Conservation (phyloP, 2,329 filamentous ascomycete genomes). For the Pseudogymnoascus sp. region DNA sequence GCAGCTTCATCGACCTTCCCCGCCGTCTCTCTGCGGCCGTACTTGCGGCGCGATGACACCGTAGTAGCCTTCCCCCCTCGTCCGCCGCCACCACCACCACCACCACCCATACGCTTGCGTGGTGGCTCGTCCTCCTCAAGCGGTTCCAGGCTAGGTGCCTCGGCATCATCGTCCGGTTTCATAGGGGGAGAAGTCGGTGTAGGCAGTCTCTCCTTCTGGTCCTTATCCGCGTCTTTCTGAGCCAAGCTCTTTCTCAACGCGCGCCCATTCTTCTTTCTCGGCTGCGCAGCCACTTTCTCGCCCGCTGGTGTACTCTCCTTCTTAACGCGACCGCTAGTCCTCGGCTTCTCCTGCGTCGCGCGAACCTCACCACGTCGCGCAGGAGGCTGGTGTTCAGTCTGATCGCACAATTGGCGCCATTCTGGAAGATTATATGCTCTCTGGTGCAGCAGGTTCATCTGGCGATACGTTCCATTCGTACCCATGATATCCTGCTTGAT, state of each 20-base stretch:
- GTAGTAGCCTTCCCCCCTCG: slow-evolving; percentile 49
- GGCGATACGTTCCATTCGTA: slow-evolving; percentile 87
- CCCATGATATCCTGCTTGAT: slow-evolving; percentile 99
- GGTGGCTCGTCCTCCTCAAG: slow-evolving; percentile 40
- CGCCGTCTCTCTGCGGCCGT: slow-evolving; percentile 68
- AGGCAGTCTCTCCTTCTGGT: slow-evolving; percentile 34
- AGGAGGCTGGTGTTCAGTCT: slow-evolving; percentile 91
- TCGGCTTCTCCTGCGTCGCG: slow-evolving; percentile 32
- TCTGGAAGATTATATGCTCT: slow-evolving; percentile 94
- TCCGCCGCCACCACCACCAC: slow-evolving; percentile 32
- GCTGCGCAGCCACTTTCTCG: slow-evolving; percentile 10
- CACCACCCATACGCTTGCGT: slow-evolving; percentile 32
- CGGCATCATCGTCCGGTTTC: slow-evolving; percentile 33
- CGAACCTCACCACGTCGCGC: slow-evolving; percentile 78
- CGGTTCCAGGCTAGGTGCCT: slow-evolving; percentile 25
- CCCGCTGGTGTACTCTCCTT: slow-evolving; percentile 33
- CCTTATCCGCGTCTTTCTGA: slow-evolving; percentile 15
- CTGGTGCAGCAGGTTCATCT: slow-evolving; percentile 94
- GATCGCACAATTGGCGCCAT: slow-evolving; percentile 88
- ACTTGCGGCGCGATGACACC: slow-evolving; percentile 78
- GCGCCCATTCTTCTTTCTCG: slow-evolving; percentile 14
- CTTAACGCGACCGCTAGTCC: slow-evolving; percentile 31
- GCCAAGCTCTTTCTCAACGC: slow-evolving; percentile 19
- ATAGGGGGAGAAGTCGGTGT: slow-evolving; percentile 42
- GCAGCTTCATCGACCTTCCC: slow-evolving; percentile 81